Evolutionary conservation across 495 filamentous ascomycete species (phyloP), one percentile per base, ranked within the genome.

Genomic region (Aspergillus avenaceus): DNA sequence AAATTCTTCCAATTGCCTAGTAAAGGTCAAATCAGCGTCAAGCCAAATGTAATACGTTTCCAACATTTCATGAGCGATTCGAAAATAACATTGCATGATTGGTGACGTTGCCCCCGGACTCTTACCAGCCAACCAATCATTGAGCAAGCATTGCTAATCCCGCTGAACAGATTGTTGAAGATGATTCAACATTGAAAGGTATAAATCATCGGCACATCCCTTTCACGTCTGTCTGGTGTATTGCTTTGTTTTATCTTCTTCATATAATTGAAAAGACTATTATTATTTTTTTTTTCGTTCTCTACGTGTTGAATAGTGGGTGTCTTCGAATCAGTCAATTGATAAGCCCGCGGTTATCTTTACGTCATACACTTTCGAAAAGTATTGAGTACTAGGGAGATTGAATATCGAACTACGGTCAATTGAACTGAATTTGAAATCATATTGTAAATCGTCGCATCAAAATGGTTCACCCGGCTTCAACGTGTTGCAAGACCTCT

Each of bases 401-500:
- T n/a, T n/a, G n/a, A n/a, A n/a, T n/a, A n/a, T n/a, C n/a, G n/a
- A n/a, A n/a, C n/a, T n/a, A n/a, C n/a, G n/a, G n/a, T n/a, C n/a
- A n/a, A n/a, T n/a, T n/a, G n/a, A n/a, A n/a, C n/a, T n/a, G n/a
- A n/a, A n/a, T n/a, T n/a, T n/a, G n/a, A n/a, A n/a, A n/a, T n/a
- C n/a, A n/a, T n/a, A n/a, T 26, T 34, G 23, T 26, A 13, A 47
- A 46, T 38, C 40, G 31, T 50, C 47, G n/a, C 37, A n/a, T 49
- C 61, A 77, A 61, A 54, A 80, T 79, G 76, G 68, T 75, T 42
- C 62, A 79, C 58, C 81, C 81, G 21, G 32, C 62, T 43, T 67
- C 73, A n/a, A 83, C 79, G 63, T 86, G 83, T 78, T 85, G 83
- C 67, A 79, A 79, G 62, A 77, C 73, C 58, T 63, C 75, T 56